These are phyloP conservation scores for Aspergillus avenaceus DNA, from an alignment of 495 filamentous ascomycete species.

Conservation along the genomic window DNA sequence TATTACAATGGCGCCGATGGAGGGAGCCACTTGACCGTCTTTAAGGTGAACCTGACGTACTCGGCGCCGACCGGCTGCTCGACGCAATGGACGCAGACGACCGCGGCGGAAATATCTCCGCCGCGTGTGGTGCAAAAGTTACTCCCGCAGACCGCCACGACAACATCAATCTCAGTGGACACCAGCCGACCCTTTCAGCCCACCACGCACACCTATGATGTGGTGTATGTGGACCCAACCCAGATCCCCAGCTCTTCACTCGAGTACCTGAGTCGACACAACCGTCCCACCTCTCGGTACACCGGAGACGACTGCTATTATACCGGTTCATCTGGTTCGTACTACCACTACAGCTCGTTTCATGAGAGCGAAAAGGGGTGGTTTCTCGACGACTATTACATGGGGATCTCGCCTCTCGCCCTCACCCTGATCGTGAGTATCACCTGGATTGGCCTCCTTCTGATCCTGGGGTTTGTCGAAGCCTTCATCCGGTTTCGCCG, in stretches of 20 bases:
- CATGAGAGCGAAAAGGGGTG: too few species aligned
- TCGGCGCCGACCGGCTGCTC: conserved; percentile 34
- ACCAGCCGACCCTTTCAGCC: conserved; percentile 18
- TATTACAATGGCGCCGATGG: conserved; percentile 11
- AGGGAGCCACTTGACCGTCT: conserved; percentile 21
- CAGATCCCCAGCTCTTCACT: conserved; percentile 24
- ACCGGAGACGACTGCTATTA: conserved; percentile 6
- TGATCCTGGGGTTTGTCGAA: conserved; percentile 47
- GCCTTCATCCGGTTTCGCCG: conserved; percentile 48
- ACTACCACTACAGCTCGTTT: conserved; percentile 13
- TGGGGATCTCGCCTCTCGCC: conserved; percentile 27
- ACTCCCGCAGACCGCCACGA: conserved; percentile 19
- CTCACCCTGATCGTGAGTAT: conserved; percentile 35
- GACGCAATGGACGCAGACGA: conserved; percentile 26
- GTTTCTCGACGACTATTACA: conserved; percentile 20
- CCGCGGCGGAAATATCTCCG: conserved; percentile 15
- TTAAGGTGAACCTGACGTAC: conserved; percentile 30
- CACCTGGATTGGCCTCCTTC: conserved; percentile 37
- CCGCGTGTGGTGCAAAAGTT: conserved; percentile 10
- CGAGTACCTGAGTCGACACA: conserved; percentile 16
- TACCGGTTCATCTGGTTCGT: neutral
- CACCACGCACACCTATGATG: conserved; percentile 25
- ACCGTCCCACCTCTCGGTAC: conserved; percentile 20
- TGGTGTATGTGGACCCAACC: conserved; percentile 29
- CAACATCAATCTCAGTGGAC: conserved; percentile 29